Conservation (phyloP, 2,329 filamentous ascomycete genomes). For the Hypoxylon sp. region DNA sequence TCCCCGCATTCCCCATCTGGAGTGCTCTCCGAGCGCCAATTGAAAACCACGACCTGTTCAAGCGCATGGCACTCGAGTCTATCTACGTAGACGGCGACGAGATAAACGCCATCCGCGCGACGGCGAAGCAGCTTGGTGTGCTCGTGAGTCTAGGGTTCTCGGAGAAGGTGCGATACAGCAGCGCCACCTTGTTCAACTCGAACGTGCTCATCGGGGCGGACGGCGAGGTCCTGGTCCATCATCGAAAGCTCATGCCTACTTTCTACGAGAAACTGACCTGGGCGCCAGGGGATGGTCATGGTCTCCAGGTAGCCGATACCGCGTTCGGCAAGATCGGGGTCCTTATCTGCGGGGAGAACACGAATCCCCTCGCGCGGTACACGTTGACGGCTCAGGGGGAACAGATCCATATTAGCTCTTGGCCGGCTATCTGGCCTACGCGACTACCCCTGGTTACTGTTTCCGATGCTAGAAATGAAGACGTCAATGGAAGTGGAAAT, state of each 20-base stretch:
- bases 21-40: constrained; percentile 55
- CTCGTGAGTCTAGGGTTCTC: constrained; percentile 61
- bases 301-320: constrained; percentile 57
- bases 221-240: constrained; percentile 59
- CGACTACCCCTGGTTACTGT: constrained; percentile 33
- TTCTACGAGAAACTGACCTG: constrained; percentile 66
- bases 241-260: constrained; percentile 63
- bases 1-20: constrained; percentile 64
- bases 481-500: background rate
- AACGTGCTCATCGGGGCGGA: constrained; percentile 56
- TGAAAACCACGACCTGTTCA: constrained; percentile 60
- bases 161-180: constrained; percentile 55
- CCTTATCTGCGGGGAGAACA: constrained; percentile 66
- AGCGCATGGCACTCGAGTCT: constrained; percentile 55
- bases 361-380: constrained; percentile 63
- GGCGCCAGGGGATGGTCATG: constrained; percentile 60
- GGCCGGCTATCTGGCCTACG: constrained; percentile 65
- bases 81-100: constrained; percentile 57
- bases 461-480: background rate
- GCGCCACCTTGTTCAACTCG: constrained; percentile 60
- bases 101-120: constrained; percentile 50
- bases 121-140: constrained; percentile 49
- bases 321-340: constrained; percentile 56
- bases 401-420: constrained; percentile 63
- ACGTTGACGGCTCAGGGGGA: constrained; percentile 63